Evolutionary conservation across 345 rosid species (phyloP).

Genomic region (Euclidium syriacum): DNA sequence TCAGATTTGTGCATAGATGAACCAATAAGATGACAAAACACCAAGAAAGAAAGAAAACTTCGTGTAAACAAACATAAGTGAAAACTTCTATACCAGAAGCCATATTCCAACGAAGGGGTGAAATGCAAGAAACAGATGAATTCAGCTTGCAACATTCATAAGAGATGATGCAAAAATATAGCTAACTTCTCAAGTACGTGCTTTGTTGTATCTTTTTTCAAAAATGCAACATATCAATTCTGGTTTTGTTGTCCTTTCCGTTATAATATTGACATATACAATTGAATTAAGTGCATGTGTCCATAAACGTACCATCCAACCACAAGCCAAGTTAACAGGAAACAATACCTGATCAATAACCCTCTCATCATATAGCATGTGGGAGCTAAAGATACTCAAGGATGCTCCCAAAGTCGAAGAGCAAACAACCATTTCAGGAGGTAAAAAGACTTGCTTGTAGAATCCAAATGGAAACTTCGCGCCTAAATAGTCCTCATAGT

Average conservation of each 20-base stretch:
- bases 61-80: not conserved
- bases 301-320: not conserved
- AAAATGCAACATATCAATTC: not conserved
- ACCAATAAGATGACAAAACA: slow-evolving; percentile 12
- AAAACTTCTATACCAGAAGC: slow-evolving; percentile 9
- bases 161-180: not conserved
- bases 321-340: slow-evolving; percentile 1
- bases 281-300: not conserved
- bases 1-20: slow-evolving; percentile 19
- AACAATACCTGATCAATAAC: slow-evolving; percentile 78
- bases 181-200: not conserved
- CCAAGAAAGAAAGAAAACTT: not conserved
- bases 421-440: slow-evolving; percentile 82
- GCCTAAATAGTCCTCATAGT: slow-evolving; percentile 86
- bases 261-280: slow-evolving; percentile 4
- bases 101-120: not conserved
- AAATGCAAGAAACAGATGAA: slow-evolving; percentile 3
- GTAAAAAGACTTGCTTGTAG: slow-evolving; percentile 82
- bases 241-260: not conserved
- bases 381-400: slow-evolving; percentile 71
- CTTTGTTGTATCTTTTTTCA: not conserved
- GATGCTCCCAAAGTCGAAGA: slow-evolving; percentile 80
- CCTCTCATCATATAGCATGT: slow-evolving; percentile 77
- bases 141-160: not conserved
- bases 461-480: slow-evolving; percentile 88